Percentiles rank a stretch among this genome's conserved stretches.
These are phyloP conservation scores for Begonia fuchsioides DNA, from an alignment of 306 rosid genomes.

Conservation along the genomic window DNA sequence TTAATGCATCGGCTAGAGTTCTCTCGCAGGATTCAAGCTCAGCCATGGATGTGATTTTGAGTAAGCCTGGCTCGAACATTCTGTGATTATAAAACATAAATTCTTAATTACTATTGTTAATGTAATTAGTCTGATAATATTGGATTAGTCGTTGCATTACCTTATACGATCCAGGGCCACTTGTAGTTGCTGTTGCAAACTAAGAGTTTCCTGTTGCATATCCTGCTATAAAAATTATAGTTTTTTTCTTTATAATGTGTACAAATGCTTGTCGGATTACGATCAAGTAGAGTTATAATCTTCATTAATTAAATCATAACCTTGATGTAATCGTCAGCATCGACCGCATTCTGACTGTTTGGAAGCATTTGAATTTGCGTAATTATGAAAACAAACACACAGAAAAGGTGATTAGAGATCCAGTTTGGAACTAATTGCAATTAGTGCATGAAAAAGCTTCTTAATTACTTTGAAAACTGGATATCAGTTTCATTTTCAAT, in stretches of 20 bases:
- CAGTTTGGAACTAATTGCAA: too few relatives aligned
- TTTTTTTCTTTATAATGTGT: neutral
- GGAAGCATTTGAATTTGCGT: too few relatives aligned
- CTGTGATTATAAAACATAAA: conserved; percentile 9
- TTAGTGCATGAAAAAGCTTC: too few relatives aligned
- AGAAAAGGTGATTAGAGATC: too few relatives aligned
- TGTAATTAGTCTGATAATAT: neutral
- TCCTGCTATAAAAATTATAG: conserved; percentile 27
- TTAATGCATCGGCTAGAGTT: conserved; percentile 34
- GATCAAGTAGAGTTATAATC: too few relatives aligned
- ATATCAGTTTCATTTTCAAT: conserved; percentile 31
- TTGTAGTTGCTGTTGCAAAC: conserved; percentile 62
- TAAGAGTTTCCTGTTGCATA: conserved; percentile 46
- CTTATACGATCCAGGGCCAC: conserved; percentile 63
- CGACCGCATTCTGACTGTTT: too few relatives aligned
- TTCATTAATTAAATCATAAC: too few relatives aligned
- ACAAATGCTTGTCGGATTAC: neutral
- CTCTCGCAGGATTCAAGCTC: conserved; percentile 60
- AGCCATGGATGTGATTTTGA: conserved; percentile 41
- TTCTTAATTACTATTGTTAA: too few relatives aligned
- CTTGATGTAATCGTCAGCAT: too few relatives aligned
- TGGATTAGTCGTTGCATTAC: conserved; percentile 12
- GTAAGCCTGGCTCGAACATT: conserved; percentile 50
- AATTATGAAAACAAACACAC: too few relatives aligned
- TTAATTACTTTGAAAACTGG: conserved; percentile 25